Evolutionary conservation across 257 asterid species (phyloP).

Genomic region (Thymus mandschuricus): DNA sequence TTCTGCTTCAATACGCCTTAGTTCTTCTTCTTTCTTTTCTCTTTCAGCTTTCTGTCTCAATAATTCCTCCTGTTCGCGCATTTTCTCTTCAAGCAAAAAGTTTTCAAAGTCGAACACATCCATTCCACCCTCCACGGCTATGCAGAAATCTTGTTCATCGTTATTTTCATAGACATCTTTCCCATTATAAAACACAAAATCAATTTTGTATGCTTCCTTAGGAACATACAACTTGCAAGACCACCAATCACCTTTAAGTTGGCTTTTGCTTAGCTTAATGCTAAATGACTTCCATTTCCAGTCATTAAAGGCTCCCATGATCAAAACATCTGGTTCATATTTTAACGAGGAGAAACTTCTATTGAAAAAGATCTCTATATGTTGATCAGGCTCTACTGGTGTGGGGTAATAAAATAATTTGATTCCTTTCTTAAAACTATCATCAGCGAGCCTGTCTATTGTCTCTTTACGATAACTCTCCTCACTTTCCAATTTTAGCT

Average conservation of each 20-base stretch:
- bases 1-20: constrained; percentile 77
- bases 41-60: constrained; percentile 73
- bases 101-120: constrained; percentile 72
- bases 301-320: constrained; percentile 92
- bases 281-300: constrained; percentile 91
- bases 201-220: constrained; percentile 84
- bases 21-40: constrained; percentile 72
- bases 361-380: constrained; percentile 70
- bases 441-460: constrained; percentile 68
- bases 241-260: constrained; percentile 94
- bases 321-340: constrained; percentile 65
- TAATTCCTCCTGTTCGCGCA: constrained; percentile 70
- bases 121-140: constrained; percentile 78
- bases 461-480: constrained; percentile 48
- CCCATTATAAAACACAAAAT: constrained; percentile 90
- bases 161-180: constrained; percentile 87
- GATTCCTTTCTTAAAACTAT: constrained; percentile 61
- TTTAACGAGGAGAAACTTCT: constrained; percentile 77
- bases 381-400: constrained; percentile 73
- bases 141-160: constrained; percentile 72
- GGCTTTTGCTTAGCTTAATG: constrained; percentile 62
- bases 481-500: constrained; percentile 68
- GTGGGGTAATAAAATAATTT: constrained; percentile 77
- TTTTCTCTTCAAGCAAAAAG: constrained; percentile 91
- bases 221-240: constrained; percentile 84